Evolutionary conservation across 768 basidiomycete genomes (phyloP).

Genomic region (Rossbeevera mucosa): DNA sequence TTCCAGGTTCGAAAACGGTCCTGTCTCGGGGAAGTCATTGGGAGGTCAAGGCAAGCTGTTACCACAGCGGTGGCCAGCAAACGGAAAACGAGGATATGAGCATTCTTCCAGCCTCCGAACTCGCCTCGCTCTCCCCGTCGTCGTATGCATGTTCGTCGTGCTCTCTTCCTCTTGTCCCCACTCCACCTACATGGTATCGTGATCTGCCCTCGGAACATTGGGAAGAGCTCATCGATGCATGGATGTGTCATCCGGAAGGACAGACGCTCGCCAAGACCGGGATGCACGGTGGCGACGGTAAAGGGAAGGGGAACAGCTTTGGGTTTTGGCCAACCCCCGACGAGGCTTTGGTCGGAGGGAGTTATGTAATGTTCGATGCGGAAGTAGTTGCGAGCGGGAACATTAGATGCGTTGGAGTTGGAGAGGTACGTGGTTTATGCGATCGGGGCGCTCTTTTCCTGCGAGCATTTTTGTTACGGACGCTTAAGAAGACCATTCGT

Average conservation of each 20-base stretch:
- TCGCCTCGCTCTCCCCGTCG: conserved; percentile 50
- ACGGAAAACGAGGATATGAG: conserved; percentile 30
- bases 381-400: conserved; percentile 43
- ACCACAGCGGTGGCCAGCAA: conserved; percentile 22
- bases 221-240: conserved; percentile 95
- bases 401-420: conserved; percentile 15
- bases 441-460: conserved; percentile 5
- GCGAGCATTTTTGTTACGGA: conserved; percentile 38
- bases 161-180: conserved; percentile 62
- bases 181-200: conserved; percentile 54
- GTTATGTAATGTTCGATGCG: conserved; percentile 78
- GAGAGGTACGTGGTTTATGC: conserved; percentile 46
- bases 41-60: conserved; percentile 60
- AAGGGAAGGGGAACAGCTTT: conserved; percentile 27
- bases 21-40: conserved; percentile 54
- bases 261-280: conserved; percentile 65
- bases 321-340: conserved; percentile 77
- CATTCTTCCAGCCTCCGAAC: conserved; percentile 68
- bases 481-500: conserved; percentile 90
- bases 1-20: conserved; percentile 59
- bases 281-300: conserved; percentile 15
- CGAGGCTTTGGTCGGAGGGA: conserved; percentile 83
- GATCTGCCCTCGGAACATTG: conserved; percentile 96
- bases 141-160: conserved; percentile 78
- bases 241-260: conserved; percentile 91